phyloP scores from a whole-genome alignment of 176 grass and related monocot species.

The Musa itinerans region DNA sequence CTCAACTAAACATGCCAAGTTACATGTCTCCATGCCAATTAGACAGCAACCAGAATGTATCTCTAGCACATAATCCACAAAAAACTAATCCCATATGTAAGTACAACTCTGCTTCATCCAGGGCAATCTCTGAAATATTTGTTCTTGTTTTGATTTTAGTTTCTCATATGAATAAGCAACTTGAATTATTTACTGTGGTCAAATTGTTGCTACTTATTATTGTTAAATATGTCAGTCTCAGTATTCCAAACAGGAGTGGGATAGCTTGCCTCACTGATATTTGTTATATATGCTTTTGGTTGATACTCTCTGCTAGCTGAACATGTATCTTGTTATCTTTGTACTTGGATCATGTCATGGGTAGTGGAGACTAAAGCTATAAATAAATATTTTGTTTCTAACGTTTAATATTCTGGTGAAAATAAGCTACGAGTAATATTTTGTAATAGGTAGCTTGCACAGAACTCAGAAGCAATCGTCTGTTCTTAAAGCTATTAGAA shows the following conservation, averaged over 20 bases:
- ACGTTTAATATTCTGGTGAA: not conserved
- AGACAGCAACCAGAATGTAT: not conserved
- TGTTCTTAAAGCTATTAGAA: slow-evolving; percentile 91
- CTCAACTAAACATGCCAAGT: too few relatives aligned
- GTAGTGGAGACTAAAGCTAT: too few relatives aligned
- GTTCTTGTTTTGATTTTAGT: not conserved
- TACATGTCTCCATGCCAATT: too few relatives aligned
- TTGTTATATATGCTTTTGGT: too few relatives aligned
- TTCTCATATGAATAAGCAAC: not conserved
- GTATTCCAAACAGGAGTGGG: too few relatives aligned
- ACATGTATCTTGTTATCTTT: too few relatives aligned
- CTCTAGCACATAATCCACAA: not conserved
- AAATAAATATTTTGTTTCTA: too few relatives aligned
- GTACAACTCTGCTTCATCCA: not conserved
- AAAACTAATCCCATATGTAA: not conserved
- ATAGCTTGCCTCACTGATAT: too few relatives aligned
- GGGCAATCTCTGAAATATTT: not conserved
- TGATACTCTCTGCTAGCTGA: too few relatives aligned
- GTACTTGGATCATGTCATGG: too few relatives aligned
- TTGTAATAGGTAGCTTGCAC: slow-evolving; percentile 50
- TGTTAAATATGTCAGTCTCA: too few relatives aligned
- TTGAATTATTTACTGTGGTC: not conserved
- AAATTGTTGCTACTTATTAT: too few relatives aligned
- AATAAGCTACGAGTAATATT: not conserved
- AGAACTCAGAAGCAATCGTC: slow-evolving; percentile 61